Evolutionary conservation across 2,329 filamentous ascomycete species (phyloP), one percentile per base, ranked within the genome.

Genomic region (Geosmithia putterillii): DNA sequence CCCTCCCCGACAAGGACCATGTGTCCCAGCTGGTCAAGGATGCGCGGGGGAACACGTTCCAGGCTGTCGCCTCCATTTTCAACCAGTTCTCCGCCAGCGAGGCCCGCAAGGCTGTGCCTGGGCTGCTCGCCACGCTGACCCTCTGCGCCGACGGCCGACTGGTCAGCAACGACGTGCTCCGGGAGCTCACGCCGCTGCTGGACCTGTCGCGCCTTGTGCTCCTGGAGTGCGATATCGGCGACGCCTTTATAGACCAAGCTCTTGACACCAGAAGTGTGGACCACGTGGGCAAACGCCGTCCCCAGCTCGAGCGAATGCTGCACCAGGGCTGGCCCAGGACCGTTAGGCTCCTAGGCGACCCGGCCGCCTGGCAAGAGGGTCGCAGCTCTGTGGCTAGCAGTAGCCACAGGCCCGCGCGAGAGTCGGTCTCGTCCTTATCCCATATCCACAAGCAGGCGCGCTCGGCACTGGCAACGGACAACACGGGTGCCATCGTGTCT

Each of bases 111-210:
- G 47, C 62, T 4, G 38, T 62, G 1, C 56, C 61, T 4, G 55
- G 50, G 1, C 60, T 64, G 15, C 25, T 64, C 32, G 48, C 57
- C 10, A 61, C 61, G 2, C 10, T 60, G 2, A 54, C 57, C 15
- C 45, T 61, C 18, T 39, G 59, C 6, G 58, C 57, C 5, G 59
- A 63, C 37, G 36, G 43, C 15, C 28, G 28, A 32, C 45, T 48
- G 2, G 40, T 52, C 5, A 45, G 46, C 14, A 37, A 40, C 1
- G 39, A 35, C 2, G 42, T 42, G 5, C 50, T 48, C 32, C 44
- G 35, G 19, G 38, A 52, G 19, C 45, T 56, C 15, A 54, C 57
- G 15, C 59, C 59, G 2, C 49, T 64, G 17, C 46, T 64, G 23
- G 43, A 55, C 3, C 50, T 58, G 10, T 51, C 57, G 6, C 48